A percentile compares a stretch with the other conserved stretches of the same genome.
These are phyloP conservation scores for Schizophyllum amplum DNA, from an alignment of 1,284 basidiomycete species.

Conservation along the genomic window DNA sequence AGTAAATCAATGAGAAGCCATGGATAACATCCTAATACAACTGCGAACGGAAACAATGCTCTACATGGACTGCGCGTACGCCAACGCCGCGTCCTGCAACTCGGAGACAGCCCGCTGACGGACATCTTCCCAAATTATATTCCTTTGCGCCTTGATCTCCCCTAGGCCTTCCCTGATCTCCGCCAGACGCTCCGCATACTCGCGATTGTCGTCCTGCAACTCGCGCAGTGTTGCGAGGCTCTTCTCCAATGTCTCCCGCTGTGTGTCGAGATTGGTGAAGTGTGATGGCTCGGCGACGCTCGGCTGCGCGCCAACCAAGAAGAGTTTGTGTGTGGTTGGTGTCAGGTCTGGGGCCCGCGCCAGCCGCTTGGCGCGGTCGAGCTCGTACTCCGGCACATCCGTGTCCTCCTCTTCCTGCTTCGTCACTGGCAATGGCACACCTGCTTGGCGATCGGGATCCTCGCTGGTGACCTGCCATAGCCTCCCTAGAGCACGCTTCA, in stretches of 20 bases:
- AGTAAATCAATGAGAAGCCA: no score
- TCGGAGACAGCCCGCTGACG: conserved; percentile 66
- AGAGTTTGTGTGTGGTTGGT: conserved; percentile 56
- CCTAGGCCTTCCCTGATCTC: conserved; percentile 74
- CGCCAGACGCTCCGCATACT: conserved; percentile 71
- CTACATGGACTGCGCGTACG: background rate
- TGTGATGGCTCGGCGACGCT: conserved; percentile 46
- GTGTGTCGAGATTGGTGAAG: conserved; percentile 54
- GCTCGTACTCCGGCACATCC: conserved; percentile 37
- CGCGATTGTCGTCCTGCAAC: conserved; percentile 71
- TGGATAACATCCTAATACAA: background rate
- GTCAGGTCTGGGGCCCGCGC: conserved; percentile 58
- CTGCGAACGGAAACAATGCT: background rate
- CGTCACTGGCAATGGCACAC: conserved; percentile 31
- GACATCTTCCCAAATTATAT: conserved; percentile 65
- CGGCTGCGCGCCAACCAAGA: conserved; percentile 41
- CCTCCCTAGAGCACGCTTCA: conserved; percentile 64
- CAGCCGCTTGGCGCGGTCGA: conserved; percentile 32
- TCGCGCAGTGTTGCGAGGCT: conserved; percentile 62
- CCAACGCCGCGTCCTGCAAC: conserved; percentile 47
- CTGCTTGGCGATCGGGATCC: conserved; percentile 31
- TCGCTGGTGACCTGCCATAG: conserved; percentile 74
- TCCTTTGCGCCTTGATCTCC: conserved; percentile 57
- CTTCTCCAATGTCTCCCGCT: conserved; percentile 63
- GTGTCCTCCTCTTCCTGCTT: conserved; percentile 62